Percentiles rank a stretch among this genome's conserved stretches.
phyloP scores from a whole-genome alignment of 345 rosid species.

The Hibiscus tridactylites region DNA sequence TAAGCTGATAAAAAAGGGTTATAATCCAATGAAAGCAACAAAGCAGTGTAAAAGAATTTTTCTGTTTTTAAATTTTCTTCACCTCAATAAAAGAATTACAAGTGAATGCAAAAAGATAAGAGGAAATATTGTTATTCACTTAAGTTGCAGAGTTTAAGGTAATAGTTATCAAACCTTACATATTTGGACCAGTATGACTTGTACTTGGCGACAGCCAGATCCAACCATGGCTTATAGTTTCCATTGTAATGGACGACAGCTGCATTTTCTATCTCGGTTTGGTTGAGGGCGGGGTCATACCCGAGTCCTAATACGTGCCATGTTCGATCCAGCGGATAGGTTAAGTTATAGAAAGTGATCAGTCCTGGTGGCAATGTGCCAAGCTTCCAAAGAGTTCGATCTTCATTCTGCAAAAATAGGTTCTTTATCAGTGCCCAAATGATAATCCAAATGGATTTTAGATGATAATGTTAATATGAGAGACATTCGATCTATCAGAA shows the following conservation, averaged over 20 bases:
- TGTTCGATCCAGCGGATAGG: constrained; percentile 62
- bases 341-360: constrained; percentile 90
- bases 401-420: constrained; percentile 69
- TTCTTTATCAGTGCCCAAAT: constrained; percentile 3
- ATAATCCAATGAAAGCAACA: background rate
- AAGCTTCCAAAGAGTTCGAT: constrained; percentile 93
- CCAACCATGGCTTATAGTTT: constrained; percentile 97
- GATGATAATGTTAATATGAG: too few relatives aligned
- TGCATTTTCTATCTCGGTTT: constrained; percentile 75
- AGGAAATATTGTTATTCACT: constrained; percentile 21
- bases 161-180: constrained; percentile 60
- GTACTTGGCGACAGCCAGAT: constrained; percentile 83
- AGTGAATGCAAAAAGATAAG: background rate
- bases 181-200: constrained; percentile 79
- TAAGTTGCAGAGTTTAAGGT: constrained; percentile 62
- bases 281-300: constrained; percentile 92
- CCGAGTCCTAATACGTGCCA: constrained; percentile 98
- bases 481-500: too few relatives aligned
- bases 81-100: background rate
- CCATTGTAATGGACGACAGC: constrained; percentile 96
- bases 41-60: background rate
- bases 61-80: background rate
- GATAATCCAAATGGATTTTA: background rate
- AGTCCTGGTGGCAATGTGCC: constrained; percentile 95
- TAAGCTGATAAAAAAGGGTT: background rate